phyloP scores from a whole-genome alignment of 1,284 basidiomycete species.

The Pseudomicrostroma phylloplanum region DNA sequence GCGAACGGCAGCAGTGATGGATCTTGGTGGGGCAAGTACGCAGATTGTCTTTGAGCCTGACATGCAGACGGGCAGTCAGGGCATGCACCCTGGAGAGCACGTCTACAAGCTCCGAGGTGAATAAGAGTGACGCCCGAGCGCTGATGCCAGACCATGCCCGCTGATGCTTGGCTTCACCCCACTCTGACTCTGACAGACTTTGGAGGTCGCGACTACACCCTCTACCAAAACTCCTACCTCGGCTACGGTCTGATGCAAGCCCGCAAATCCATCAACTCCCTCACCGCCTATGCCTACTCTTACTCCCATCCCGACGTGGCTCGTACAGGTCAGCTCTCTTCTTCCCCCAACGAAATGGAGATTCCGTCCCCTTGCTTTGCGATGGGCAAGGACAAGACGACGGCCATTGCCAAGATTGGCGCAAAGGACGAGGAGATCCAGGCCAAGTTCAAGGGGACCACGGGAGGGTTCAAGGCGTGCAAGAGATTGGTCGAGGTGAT shows the following conservation, averaged over 20 bases:
- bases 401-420: constrained; percentile 60
- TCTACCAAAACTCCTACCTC: constrained; percentile 55
- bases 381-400: constrained; percentile 60
- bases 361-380: constrained; percentile 78
- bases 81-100: constrained; percentile 79
- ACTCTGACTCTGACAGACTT: constrained; percentile 23
- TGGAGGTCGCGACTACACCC: constrained; percentile 33
- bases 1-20: constrained; percentile 78
- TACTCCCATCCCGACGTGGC: constrained; percentile 51
- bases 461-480: constrained; percentile 80
- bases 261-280: constrained; percentile 72
- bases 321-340: constrained; percentile 19
- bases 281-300: constrained; percentile 77
- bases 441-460: constrained; percentile 39
- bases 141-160: background rate
- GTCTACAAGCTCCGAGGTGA: constrained; percentile 67
- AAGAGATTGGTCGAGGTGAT: constrained; percentile 78
- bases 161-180: background rate
- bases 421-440: constrained; percentile 25
- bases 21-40: constrained; percentile 94
- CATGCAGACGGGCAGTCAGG: constrained; percentile 51
- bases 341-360: constrained; percentile 28
- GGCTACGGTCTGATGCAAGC: constrained; percentile 94
- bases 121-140: background rate
- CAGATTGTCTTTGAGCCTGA: constrained; percentile 94